Conservation (phyloP, 202 grass and related monocot genomes). For the Digitaria exilis region DNA sequence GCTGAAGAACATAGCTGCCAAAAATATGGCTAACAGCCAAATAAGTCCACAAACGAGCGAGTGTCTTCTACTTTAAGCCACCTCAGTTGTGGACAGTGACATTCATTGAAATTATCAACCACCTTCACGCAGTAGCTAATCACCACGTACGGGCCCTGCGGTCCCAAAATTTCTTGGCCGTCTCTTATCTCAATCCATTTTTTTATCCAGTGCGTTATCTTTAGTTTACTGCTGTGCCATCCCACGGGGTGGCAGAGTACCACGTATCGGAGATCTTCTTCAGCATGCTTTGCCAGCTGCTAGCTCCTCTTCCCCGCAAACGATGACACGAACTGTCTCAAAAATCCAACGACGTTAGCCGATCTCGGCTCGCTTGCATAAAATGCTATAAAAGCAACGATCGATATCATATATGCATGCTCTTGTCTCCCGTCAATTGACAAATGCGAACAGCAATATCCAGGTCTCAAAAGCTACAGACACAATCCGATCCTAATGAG, state of each 20-base stretch:
- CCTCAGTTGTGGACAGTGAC: neutral
- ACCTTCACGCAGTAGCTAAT: slow-evolving; percentile 1
- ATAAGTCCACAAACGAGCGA: neutral
- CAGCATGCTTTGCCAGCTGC: neutral
- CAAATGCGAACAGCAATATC: neutral
- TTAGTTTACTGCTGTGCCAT: neutral
- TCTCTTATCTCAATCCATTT: slow-evolving; percentile 13
- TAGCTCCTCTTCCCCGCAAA: neutral
- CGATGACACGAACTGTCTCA: neutral
- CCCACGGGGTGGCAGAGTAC: slow-evolving; percentile 23
- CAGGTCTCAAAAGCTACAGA: neutral
- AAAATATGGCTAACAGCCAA: neutral
- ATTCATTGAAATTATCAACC: neutral
- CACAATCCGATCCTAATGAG: neutral
- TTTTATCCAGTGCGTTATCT: neutral
- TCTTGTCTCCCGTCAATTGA: slow-evolving; percentile 43
- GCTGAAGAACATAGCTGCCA: too few species aligned
- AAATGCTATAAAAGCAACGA: neutral
- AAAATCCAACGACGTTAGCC: neutral
- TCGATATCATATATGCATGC: neutral
- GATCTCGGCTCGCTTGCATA: neutral
- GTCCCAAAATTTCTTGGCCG: neutral
- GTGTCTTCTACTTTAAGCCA: neutral
- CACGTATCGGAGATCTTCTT: neutral
- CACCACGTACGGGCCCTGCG: neutral